Base-by-base conservation (phyloP, 139 green algal genomes). In the Coccomyxa sp. region DNA sequence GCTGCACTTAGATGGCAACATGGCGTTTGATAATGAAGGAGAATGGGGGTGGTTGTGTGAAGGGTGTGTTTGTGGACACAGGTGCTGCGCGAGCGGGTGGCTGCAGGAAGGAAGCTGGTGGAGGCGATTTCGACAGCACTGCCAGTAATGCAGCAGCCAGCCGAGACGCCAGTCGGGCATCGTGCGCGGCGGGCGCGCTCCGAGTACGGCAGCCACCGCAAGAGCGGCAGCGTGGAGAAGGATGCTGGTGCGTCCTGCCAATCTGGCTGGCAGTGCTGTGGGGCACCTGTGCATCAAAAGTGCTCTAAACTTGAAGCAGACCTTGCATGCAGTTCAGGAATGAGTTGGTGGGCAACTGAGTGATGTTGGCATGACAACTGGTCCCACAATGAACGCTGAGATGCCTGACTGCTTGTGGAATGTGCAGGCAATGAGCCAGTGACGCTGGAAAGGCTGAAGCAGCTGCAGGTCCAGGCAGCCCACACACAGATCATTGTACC, bases 81-180 rank as follows among this genome's bases (percentile, higher is more conserved):
- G 77, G 27, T 76, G 58, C 85, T 94, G 59, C 83, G 76, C 11
- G 74, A 88, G 78, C 82, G 86, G 15, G 67, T 94, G 38, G 75
- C 80, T 21, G 74, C 77, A 1, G 88, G 77, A 0, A 76, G 86
- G n/a, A 87, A 88, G 81, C 82, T 95, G 77, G 87, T 68, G 13
- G 84, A 90, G 13, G 59, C 82, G 0, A 80, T 91, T 11, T 32
- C 79, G 10, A 13, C 30, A 13, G 82, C 85, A 23, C 80, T 93
- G 77, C 88, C 88, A 16, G 82, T 16, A 13, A 28, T 17, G 23
- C 13, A 28, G 16, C 67, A 58, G 82, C 11, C 27, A 82, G 58
- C 79, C 58, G 16, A 74, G 32, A 23, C 79, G 79, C 27, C 51
- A 58, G 21, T 71, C 18, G 63, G 63, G 63, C 63, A 71, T 21